Evolutionary conservation across 2,329 filamentous ascomycete genomes (phyloP), one percentile per base, ranked within the genome.

Genomic region (Claviceps spartinae): DNA sequence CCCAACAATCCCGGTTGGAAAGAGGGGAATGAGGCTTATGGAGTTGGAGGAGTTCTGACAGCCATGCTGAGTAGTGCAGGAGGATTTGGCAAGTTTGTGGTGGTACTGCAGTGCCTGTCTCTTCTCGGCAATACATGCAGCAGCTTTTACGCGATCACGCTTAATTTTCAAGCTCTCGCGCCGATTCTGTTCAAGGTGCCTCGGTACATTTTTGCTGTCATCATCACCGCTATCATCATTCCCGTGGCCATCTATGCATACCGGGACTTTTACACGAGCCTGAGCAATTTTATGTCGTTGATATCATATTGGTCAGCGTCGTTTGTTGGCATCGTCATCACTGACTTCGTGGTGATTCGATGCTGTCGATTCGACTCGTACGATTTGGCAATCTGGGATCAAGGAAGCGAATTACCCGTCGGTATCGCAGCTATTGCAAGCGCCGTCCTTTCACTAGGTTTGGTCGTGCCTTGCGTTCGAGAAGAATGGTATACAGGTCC

Each of bases 151-250:
- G 75, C 76, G 59, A 73, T 83, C 57, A 78, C 78, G 3, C 71
- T 83, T 56, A 82, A 83, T 69, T 78, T 82, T 63, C 80, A 83
- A 64, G 78, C 81, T 57, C 65, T 83, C 20, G 63, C 79, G 4
- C 79, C 81, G 0, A 72, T 71, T 54, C 71, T 82, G 34, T 68
- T 75, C 52, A 69, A 71, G 44, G 69, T 82, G 2, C 80, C 77
- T 5, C 76, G 81, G 4, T 73, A 77, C 55, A 58, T 79, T 49
- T 83, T 80, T 59, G 72, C 78, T 38, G 60, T 83, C 46, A 63
- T 81, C 52, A 73, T 78, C 43, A 77, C 79, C 2, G 75, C 72
- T 38, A 71, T 83, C 57, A 72, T 81, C 58, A 81, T 84, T 53
- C 77, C 77, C 2, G 71, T 80, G 41, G 71, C 76, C 14, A 72